Evolutionary conservation across 805 yeast species (phyloP), one percentile per base, ranked within the genome.

Genomic region (Saccharomycopsis sp.): DNA sequence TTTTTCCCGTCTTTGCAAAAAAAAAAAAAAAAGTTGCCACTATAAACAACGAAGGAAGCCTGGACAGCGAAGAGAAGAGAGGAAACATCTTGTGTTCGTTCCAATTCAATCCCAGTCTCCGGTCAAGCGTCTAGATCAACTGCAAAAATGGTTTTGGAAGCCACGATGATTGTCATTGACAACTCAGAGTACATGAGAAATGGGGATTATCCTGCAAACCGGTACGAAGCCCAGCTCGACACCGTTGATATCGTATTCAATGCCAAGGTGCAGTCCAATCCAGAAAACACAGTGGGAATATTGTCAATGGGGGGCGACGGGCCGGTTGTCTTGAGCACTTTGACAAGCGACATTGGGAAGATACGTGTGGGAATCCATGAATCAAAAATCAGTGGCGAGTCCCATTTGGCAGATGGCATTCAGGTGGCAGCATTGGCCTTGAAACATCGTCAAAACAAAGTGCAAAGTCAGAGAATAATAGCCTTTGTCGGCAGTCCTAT

Each of bases 111-210:
- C n/a, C n/a, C n/a, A n/a, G n/a, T n/a, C n/a, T n/a, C n/a, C n/a
- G n/a, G n/a, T n/a, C n/a, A n/a, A n/a, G n/a, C n/a, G n/a, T n/a
- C n/a, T n/a, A n/a, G n/a, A n/a, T n/a, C n/a, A n/a, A n/a, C n/a
- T n/a, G n/a, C n/a, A n/a, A n/a, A n/a, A n/a, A 87, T 87, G 96
- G 96, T 81, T 49, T 73, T 88, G 54, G 98, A 92, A 64, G 97
- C 97, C 49, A 83, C 96, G 12, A 88, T 92, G 82, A 74, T 92
- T 48, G 85, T 87, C 55, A 73, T 92, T 56, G 99, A 92, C 68
- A 89, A 87, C 69, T 86, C 96, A 39, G 98, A 92, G 65, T 89
- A 71, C 61, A 83, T 88, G 75, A 73, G 98, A 55, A 92, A 92
- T 58, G 98, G 97, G 23, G 98, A 92, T 60, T 92, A 80, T 55